Conservation (phyloP, 306 rosid species). For the Benincasa hispida region DNA sequence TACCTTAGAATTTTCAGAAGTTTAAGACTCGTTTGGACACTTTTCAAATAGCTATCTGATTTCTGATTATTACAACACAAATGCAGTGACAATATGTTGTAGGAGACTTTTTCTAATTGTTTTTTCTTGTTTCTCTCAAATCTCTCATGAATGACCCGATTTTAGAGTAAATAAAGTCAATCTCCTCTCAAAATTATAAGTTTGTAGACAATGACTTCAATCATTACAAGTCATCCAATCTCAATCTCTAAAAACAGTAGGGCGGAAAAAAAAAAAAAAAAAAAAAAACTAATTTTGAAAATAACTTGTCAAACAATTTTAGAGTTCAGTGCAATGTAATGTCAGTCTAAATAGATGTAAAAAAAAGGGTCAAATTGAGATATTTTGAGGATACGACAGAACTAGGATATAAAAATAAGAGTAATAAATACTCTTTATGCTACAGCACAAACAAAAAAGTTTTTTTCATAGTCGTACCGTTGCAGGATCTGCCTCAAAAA, state of each 20-base stretch:
- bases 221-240: background rate
- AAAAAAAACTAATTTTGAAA: too few species aligned
- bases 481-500: conserved; percentile 72
- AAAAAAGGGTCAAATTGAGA: background rate
- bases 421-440: background rate
- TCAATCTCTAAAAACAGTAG: background rate
- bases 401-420: background rate
- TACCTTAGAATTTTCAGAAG: background rate
- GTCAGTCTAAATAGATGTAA: too few species aligned
- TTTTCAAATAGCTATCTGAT: background rate
- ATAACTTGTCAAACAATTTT: background rate
- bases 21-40: background rate
- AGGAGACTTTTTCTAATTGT: background rate
- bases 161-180: background rate
- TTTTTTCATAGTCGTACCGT: conserved; percentile 24
- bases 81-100: background rate
- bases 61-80: background rate
- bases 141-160: background rate
- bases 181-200: background rate
- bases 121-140: background rate
- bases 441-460: background rate
- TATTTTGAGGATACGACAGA: background rate
- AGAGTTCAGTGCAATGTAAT: background rate
- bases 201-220: background rate
- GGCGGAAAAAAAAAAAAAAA: background rate